Percentiles rank a stretch among this genome's conserved stretches.
Conservation (phyloP, 306 rosid genomes). For the Calophaca sinica region DNA sequence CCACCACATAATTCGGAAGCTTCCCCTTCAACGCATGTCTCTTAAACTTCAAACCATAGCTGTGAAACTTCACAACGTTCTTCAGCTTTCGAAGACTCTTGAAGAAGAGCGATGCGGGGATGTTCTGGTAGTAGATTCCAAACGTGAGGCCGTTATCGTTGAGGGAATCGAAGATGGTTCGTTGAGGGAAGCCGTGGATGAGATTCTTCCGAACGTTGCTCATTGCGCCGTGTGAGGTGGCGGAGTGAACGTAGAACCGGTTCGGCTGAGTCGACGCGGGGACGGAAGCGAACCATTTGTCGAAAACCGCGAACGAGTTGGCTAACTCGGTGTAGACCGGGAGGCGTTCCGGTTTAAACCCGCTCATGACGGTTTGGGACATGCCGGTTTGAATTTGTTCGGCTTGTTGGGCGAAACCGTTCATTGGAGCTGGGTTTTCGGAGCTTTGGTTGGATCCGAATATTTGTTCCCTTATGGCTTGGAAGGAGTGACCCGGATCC, state of each 20-base stretch:
- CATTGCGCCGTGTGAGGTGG: constrained; percentile 93
- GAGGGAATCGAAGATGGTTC: constrained; percentile 81
- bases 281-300: constrained; percentile 91
- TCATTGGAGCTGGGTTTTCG: constrained; percentile 67
- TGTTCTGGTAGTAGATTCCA: constrained; percentile 87
- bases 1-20: constrained; percentile 88
- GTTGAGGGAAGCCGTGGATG: constrained; percentile 84
- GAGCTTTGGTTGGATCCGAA: constrained; percentile 73
- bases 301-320: constrained; percentile 70
- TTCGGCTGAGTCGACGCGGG: constrained; percentile 96
- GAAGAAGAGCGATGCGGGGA: constrained; percentile 88
- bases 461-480: constrained; percentile 86
- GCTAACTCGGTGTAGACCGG: constrained; percentile 77
- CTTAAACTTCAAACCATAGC: constrained; percentile 67
- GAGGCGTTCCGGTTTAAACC: constrained; percentile 69
- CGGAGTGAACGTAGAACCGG: constrained; percentile 91
- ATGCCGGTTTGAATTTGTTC: constrained; percentile 47
- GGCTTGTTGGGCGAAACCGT: constrained; percentile 93
- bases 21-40: constrained; percentile 70
- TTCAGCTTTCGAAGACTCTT: constrained; percentile 68
- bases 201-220: constrained; percentile 87
- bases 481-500: constrained; percentile 93
- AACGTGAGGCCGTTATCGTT: constrained; percentile 69
- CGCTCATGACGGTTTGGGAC: constrained; percentile 81
- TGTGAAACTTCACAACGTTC: constrained; percentile 62